Base-by-base conservation (phyloP, 1,284 basidiomycete species). In the Farysia itapuensis region DNA sequence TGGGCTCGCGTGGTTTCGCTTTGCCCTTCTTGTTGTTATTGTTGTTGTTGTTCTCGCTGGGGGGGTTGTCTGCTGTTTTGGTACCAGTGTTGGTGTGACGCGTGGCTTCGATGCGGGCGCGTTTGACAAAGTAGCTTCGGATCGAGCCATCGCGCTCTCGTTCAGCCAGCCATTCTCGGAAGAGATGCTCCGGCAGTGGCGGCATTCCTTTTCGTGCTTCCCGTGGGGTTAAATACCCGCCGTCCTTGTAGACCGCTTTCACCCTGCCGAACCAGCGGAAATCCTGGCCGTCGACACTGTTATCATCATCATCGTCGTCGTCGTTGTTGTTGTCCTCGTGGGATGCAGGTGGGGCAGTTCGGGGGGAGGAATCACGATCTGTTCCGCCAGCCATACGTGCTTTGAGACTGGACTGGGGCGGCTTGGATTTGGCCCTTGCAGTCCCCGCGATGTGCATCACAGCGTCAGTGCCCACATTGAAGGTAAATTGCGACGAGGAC, bases 401-500 rank as follows among this genome's bases (percentile, higher is more conserved):
- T 28, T 28, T 28, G n/a, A 20, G 34, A 11, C 19, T 20, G 15
- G 20, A 21, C 26, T 28, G 11, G 26, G 26, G 26, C 9, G 26
- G 26, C 11, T 28, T 28, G 26, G 11, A 11, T 9, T n/a, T 28
- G n/a, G 11, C 21, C 6, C 8, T 14, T 6, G 43, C 43, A 42
- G 51, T 51, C 3, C 39, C 44, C 2, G 45, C 23, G 1, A 66
- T 45, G 20, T 66, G 59, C 53, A 66, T 54, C 23, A 43, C 47
- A 2, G 64, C 64, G 11, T 44, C 31, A 23, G 35, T 41, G 4
- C 58, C 64, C 2, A 63, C 50, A 4, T 35, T 40, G 33, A 67
- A 67, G 26, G 57, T 58, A 29, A 64, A 67, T 18, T 57, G 50
- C n/a, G 54, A 43, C 2, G 48, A 43, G 0, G 48, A 48, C 47